Conservation (phyloP, 495 filamentous ascomycete genomes). For the Glarea lozoyensis region DNA sequence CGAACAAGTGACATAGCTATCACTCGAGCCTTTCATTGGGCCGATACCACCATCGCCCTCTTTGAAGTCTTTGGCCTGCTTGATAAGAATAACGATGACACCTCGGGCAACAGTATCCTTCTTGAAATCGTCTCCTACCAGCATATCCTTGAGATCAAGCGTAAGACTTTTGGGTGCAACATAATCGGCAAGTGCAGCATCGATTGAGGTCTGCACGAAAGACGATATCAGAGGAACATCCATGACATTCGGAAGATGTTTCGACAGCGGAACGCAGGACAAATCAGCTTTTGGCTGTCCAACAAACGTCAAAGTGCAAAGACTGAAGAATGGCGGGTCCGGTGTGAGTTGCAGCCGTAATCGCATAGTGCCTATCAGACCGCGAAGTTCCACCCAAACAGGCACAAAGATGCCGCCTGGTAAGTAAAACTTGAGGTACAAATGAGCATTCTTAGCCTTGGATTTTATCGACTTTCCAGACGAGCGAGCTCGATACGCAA, state of each 20-base stretch:
- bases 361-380: slow-evolving; percentile 55
- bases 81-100: slow-evolving; percentile 55
- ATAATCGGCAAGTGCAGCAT: slow-evolving; percentile 60
- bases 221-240: slow-evolving; percentile 61
- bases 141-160: slow-evolving; percentile 63
- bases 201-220: slow-evolving; percentile 64
- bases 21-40: slow-evolving; percentile 49
- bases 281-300: slow-evolving; percentile 67
- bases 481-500: slow-evolving; percentile 54
- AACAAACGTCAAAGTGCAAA: slow-evolving; percentile 64
- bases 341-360: slow-evolving; percentile 59
- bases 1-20: slow-evolving; percentile 60
- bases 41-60: slow-evolving; percentile 51
- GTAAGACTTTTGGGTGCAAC: slow-evolving; percentile 67
- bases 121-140: slow-evolving; percentile 68
- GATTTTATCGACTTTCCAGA: slow-evolving; percentile 45
- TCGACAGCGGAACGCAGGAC: slow-evolving; percentile 56
- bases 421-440: slow-evolving; percentile 61
- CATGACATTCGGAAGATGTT: slow-evolving; percentile 59
- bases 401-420: slow-evolving; percentile 47
- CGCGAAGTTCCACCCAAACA: slow-evolving; percentile 65
- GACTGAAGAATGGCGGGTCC: slow-evolving; percentile 62
- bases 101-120: slow-evolving; percentile 58
- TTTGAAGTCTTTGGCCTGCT: slow-evolving; percentile 55
- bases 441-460: slow-evolving; percentile 60